Percentiles rank a stretch among this genome's conserved stretches.
Conservation (phyloP, 2,329 filamentous ascomycete genomes). For the Calonectria pseudoreteaudii region DNA sequence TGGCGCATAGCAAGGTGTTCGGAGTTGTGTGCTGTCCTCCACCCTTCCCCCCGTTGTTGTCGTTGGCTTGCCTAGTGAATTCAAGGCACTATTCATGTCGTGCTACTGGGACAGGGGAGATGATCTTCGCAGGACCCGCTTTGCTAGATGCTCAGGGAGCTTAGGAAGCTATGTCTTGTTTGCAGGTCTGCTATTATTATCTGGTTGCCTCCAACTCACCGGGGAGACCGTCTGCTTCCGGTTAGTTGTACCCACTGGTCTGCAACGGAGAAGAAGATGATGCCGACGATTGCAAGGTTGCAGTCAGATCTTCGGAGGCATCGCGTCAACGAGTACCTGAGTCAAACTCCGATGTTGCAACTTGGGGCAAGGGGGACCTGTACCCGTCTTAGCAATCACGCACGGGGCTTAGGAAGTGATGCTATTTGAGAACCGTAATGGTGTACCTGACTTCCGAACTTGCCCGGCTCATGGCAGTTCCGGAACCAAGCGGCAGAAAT, state of each 20-base stretch:
- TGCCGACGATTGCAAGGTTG: constrained; percentile 16
- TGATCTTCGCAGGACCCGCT: neutral
- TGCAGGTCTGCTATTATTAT: neutral
- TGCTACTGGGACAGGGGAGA: constrained; percentile 11
- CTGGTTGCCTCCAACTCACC: neutral
- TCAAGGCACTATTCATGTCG: neutral
- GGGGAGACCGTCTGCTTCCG: neutral
- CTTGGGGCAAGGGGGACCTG: neutral
- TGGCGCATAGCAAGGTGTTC: neutral
- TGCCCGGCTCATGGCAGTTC: neutral
- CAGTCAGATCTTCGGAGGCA: constrained; percentile 9
- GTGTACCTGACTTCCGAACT: constrained; percentile 3
- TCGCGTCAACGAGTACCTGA: neutral
- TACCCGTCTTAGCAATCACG: neutral
- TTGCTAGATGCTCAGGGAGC: neutral
- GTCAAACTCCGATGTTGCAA: neutral
- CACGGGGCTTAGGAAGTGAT: neutral
- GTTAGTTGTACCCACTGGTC: neutral
- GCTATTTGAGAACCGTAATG: neutral
- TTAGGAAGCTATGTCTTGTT: neutral
- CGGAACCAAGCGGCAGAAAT: neutral
- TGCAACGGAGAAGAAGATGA: neutral
- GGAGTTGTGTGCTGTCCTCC: neutral
- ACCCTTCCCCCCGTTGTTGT: neutral
- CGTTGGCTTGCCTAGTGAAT: neutral